Percentiles rank a stretch among this genome's conserved stretches.
Conservation (phyloP, 176 grass and related monocot species). For the Zea luxurians region DNA sequence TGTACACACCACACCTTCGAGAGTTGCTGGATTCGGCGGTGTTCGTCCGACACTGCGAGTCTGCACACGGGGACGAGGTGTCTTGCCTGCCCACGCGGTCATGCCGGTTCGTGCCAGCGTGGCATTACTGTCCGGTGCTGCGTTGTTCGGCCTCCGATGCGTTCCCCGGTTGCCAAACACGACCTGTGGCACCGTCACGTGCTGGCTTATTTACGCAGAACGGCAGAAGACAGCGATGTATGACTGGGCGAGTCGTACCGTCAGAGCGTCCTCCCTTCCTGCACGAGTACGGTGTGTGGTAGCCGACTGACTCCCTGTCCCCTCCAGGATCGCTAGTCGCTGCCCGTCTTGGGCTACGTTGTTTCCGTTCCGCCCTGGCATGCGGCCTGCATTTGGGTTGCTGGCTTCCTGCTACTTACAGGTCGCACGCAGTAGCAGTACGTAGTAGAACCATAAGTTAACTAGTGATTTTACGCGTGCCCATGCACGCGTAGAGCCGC, state of each 20-base stretch:
- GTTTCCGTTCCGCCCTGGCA: no score
- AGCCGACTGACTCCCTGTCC: not conserved
- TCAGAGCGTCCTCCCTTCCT: conserved; percentile 9
- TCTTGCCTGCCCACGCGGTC: not conserved
- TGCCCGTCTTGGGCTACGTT: not conserved
- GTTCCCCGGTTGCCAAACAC: conserved; percentile 16
- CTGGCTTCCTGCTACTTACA: no score
- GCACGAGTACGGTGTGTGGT: not conserved
- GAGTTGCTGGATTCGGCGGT: not conserved
- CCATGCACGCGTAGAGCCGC: no score
- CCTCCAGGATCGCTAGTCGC: not conserved
- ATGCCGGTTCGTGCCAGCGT: not conserved
- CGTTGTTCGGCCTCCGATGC: not conserved
- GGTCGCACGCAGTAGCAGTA: no score
- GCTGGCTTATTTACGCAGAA: conserved; percentile 26
- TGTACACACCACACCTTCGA: no score
- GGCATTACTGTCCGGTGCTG: not conserved
- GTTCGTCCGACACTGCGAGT: not conserved
- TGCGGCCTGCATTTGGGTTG: no score
- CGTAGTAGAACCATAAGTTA: no score
- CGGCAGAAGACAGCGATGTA: conserved; percentile 5
- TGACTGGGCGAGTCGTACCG: not conserved
- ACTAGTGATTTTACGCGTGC: no score
- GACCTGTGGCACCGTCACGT: conserved; percentile 25
- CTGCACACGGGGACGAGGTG: not conserved